phyloP scores from a whole-genome alignment of 2,329 filamentous ascomycete species.

The Claviceps citrina region DNA sequence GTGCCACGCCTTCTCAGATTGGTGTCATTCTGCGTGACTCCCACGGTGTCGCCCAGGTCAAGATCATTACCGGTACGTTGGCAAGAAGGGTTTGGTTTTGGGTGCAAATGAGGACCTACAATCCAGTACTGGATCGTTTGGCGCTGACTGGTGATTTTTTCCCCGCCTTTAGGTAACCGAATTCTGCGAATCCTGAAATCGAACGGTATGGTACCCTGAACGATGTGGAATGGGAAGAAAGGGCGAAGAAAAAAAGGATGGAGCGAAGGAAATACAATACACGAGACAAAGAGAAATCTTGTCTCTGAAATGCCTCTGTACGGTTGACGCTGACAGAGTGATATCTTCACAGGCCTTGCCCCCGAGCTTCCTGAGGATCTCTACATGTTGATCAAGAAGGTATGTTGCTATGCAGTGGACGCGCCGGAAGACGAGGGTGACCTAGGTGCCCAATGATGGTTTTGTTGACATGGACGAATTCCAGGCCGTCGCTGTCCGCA shows the following conservation, averaged over 20 bases:
- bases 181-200: slow-evolving; percentile 98
- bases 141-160: slow-evolving; percentile 1
- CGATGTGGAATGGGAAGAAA: slow-evolving; percentile 9
- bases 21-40: slow-evolving; percentile 97
- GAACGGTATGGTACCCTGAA: slow-evolving; percentile 58
- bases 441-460: no score
- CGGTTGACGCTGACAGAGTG: slow-evolving; percentile 91
- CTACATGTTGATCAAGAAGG: slow-evolving; percentile 99
- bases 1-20: slow-evolving; percentile 95
- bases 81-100: no score
- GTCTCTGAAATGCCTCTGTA: slow-evolving; percentile 53
- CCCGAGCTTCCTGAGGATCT: slow-evolving; percentile 98
- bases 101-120: no score
- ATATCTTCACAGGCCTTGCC: slow-evolving; percentile 82
- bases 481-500: slow-evolving; percentile 92
- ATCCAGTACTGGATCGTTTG: no score
- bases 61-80: slow-evolving; percentile 80
- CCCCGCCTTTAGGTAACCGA: slow-evolving; percentile 71
- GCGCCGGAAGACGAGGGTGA: no score
- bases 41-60: slow-evolving; percentile 96
- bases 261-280: slow-evolving; percentile 14
- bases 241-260: slow-evolving; percentile 16
- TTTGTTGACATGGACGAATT: slow-evolving; percentile 14
- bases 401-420: slow-evolving; percentile 21
- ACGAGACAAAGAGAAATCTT: slow-evolving; percentile 13